Conservation (phyloP, 768 basidiomycete species). For the Cyclocybe aegerita region DNA sequence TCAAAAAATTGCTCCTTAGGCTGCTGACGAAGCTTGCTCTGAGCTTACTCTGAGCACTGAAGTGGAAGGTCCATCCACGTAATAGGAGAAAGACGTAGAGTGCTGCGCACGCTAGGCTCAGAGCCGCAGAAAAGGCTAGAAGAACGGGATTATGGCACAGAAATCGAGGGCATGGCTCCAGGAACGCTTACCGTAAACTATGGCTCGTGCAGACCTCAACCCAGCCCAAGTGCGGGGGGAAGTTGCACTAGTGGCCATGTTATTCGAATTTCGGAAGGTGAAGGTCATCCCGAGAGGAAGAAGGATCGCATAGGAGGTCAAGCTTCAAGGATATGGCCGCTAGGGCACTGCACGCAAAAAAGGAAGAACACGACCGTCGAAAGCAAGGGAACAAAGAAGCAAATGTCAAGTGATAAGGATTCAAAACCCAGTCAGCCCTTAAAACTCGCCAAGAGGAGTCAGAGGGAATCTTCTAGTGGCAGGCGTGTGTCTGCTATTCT, state of each 20-base stretch:
- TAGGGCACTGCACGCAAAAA: slow-evolving; percentile 21
- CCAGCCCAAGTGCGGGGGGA: slow-evolving; percentile 25
- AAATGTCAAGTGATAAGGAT: slow-evolving; percentile 1
- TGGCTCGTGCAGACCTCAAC: slow-evolving; percentile 31
- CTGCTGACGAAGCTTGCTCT: background rate
- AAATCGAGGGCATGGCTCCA: background rate
- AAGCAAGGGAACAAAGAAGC: slow-evolving; percentile 15
- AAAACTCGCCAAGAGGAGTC: too few species aligned
- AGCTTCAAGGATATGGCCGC: slow-evolving; percentile 15
- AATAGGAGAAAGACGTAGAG: slow-evolving; percentile 32
- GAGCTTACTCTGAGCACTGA: slow-evolving; percentile 30
- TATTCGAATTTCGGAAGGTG: background rate
- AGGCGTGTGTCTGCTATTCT: too few species aligned
- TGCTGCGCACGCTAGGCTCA: slow-evolving; percentile 31
- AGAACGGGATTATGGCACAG: background rate
- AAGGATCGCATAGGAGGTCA: slow-evolving; percentile 1
- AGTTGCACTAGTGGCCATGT: slow-evolving; percentile 22
- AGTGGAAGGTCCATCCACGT: slow-evolving; percentile 33
- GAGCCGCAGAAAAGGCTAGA: slow-evolving; percentile 29
- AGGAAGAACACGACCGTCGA: slow-evolving; percentile 9
- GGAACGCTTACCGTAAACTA: slow-evolving; percentile 31
- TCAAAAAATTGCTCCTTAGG: too few species aligned
- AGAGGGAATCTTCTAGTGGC: too few species aligned
- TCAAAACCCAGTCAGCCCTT: too few species aligned
- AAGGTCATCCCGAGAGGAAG: slow-evolving; percentile 1